Evolutionary conservation across 371 early-diverging fungal genomes (phyloP).

Genomic region (Mortierella sp.): DNA sequence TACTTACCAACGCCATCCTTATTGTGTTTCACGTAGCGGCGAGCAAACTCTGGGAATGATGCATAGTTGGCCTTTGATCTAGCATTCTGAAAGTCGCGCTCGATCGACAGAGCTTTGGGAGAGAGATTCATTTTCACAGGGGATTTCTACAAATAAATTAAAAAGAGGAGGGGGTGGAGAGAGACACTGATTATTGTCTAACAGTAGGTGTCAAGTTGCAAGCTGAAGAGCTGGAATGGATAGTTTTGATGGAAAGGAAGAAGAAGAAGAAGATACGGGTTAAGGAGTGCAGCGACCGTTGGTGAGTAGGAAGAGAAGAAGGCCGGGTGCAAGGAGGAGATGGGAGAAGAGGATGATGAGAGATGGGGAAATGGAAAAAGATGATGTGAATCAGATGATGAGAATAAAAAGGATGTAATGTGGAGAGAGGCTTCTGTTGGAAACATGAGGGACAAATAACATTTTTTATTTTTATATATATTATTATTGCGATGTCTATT

Average conservation of each 20-base stretch:
- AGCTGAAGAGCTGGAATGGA: constrained; percentile 6
- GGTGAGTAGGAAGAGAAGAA: neutral
- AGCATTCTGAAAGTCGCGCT: constrained; percentile 40
- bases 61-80: constrained; percentile 42
- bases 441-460: neutral
- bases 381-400: constrained; percentile 1
- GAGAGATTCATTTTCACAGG: constrained; percentile 22
- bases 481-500: neutral
- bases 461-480: neutral
- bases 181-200: neutral
- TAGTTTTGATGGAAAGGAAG: neutral
- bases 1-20: constrained; percentile 71
- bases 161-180: neutral
- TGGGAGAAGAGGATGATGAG: neutral
- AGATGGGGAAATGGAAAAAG: neutral
- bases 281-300: neutral
- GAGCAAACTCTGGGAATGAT: constrained; percentile 69
- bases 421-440: neutral
- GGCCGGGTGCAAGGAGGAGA: neutral
- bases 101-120: constrained; percentile 39
- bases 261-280: neutral
- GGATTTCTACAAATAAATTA: neutral
- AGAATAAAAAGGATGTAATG: constrained; percentile 5
- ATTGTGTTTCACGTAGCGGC: constrained; percentile 73
- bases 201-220: neutral